These are phyloP conservation scores for Osmanthus fragrans DNA, from an alignment of 257 asterid species.

Conservation along the genomic window DNA sequence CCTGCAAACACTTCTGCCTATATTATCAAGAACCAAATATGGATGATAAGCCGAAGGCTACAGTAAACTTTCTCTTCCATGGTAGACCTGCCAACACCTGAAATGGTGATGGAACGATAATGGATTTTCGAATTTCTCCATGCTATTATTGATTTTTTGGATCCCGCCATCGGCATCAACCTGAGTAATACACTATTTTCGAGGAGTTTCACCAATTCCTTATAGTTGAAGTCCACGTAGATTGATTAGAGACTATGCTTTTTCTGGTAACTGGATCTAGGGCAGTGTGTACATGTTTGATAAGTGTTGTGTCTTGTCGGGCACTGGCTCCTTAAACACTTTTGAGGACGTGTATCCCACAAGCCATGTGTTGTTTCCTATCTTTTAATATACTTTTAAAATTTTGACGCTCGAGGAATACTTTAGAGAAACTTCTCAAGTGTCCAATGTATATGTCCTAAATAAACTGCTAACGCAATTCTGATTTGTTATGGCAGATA, in stretches of 20 bases:
- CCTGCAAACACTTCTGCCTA: background rate
- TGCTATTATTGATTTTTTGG: background rate
- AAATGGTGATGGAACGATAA: background rate
- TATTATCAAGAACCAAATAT: background rate
- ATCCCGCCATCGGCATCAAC: background rate
- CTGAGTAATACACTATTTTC: background rate
- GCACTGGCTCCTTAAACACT: too few species aligned
- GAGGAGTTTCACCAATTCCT: background rate
- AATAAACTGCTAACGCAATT: background rate
- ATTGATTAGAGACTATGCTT: background rate
- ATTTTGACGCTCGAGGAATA: background rate
- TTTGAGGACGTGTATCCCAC: too few species aligned
- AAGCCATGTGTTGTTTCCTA: too few species aligned
- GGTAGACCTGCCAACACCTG: background rate
- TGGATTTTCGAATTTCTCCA: background rate
- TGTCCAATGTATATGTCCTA: background rate
- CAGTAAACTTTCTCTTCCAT: background rate
- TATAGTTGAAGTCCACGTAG: background rate
- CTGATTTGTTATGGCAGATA: constrained; percentile 48
- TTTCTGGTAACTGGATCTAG: background rate
- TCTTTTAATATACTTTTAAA: too few species aligned
- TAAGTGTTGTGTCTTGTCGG: too few species aligned
- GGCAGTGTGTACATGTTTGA: too few species aligned
- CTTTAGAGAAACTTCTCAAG: background rate
- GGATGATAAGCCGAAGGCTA: background rate